These are phyloP conservation scores for Boletus fagicola DNA, from an alignment of 768 basidiomycete species.

Conservation along the genomic window DNA sequence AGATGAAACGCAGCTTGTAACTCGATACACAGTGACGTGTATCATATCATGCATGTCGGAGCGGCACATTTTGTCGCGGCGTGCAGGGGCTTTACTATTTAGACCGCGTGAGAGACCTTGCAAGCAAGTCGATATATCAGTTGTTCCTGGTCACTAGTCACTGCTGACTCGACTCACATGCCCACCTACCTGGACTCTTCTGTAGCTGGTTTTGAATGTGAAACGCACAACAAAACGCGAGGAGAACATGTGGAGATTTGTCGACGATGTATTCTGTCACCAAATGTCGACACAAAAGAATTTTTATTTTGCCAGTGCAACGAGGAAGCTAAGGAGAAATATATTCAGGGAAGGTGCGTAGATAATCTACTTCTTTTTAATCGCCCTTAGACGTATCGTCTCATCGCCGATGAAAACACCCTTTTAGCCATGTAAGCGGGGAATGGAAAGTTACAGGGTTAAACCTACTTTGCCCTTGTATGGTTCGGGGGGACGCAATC, in stretches of 20 bases:
- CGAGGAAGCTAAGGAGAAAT: neutral
- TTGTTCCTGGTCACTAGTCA: no score
- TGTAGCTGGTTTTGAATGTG: neutral
- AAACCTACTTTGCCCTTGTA: slow-evolving; percentile 93
- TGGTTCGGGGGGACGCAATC: slow-evolving; percentile 87
- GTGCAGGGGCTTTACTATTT: neutral
- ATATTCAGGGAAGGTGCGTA: slow-evolving; percentile 4
- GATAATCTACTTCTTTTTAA: slow-evolving; percentile 86
- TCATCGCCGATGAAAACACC: slow-evolving; percentile 95
- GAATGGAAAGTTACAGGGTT: neutral
- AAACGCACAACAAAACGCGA: neutral
- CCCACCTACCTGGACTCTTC: neutral
- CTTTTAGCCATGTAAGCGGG: slow-evolving; percentile 28
- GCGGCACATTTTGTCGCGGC: no score
- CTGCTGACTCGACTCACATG: no score
- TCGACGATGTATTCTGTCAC: neutral
- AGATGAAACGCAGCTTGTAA: no score
- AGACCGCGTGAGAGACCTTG: neutral
- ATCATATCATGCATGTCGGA: neutral
- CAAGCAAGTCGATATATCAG: neutral
- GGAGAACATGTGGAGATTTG: neutral
- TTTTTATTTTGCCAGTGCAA: neutral
- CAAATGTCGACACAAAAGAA: neutral
- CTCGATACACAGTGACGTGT: neutral
- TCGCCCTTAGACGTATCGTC: slow-evolving; percentile 84